phyloP scores from a whole-genome alignment of 1,284 basidiomycete species.

The Acaromyces ingoldii region DNA sequence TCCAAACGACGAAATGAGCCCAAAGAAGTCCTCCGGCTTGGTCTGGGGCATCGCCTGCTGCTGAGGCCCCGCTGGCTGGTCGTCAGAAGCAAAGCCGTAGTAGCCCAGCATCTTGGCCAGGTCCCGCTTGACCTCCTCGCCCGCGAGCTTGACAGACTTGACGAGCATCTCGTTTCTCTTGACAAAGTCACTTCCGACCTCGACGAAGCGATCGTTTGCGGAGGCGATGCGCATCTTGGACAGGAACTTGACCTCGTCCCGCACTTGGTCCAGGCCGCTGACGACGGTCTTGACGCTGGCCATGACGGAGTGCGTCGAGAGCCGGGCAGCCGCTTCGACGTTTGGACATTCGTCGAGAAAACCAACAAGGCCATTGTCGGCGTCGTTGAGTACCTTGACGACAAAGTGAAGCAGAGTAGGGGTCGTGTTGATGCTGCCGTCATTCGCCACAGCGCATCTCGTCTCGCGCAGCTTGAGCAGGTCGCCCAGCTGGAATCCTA shows the following conservation, averaged over 20 bases:
- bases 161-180: too few species aligned
- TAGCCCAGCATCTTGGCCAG: background rate
- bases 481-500: conserved; percentile 75
- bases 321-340: conserved; percentile 64
- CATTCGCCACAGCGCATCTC: conserved; percentile 61
- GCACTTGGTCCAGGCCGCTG: conserved; percentile 19
- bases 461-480: conserved; percentile 80
- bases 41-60: conserved; percentile 14
- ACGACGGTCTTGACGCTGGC: conserved; percentile 21
- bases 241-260: conserved; percentile 22
- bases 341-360: conserved; percentile 78
- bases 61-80: too few species aligned
- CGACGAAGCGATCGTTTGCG: conserved; percentile 27
- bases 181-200: too few species aligned
- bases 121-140: conserved; percentile 16
- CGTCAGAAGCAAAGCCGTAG: conserved; percentile 7
- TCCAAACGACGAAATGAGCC: conserved; percentile 29
- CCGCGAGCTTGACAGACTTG: conserved; percentile 7
- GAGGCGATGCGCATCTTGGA: conserved; percentile 21
- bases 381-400: conserved; percentile 67
- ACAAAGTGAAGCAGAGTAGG: conserved; percentile 83
- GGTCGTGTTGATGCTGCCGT: conserved; percentile 55
- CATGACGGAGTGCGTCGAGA: conserved; percentile 28
- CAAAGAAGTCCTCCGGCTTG: conserved; percentile 43
- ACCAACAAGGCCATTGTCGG: conserved; percentile 63